Conservation (phyloP, 768 basidiomycete genomes). For the Imleria badia region DNA sequence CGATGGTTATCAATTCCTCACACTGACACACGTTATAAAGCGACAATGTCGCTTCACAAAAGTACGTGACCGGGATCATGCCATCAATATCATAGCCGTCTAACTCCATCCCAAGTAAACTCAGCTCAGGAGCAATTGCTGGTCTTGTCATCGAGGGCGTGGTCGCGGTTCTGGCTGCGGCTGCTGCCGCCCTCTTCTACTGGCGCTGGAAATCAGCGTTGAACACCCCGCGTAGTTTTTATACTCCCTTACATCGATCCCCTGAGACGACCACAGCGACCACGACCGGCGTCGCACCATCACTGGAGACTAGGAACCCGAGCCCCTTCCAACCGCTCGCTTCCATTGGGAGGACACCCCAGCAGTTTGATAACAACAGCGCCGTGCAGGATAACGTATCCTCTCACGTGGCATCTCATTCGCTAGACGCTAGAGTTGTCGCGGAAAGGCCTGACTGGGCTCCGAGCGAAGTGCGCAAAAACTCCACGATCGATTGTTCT, state of each 20-base stretch:
- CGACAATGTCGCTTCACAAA: not conserved
- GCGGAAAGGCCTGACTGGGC: not conserved
- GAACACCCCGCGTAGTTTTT: not conserved
- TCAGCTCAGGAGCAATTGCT: slow-evolving; percentile 24
- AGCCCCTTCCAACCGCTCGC: not conserved
- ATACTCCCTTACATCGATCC: slow-evolving; percentile 3
- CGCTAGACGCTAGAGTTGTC: not conserved
- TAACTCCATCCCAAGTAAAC: slow-evolving; percentile 10
- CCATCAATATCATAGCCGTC: not conserved
- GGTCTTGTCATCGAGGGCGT: slow-evolving; percentile 20
- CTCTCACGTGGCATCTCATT: not conserved
- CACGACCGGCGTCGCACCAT: slow-evolving; percentile 6
- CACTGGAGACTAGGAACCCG: not conserved
- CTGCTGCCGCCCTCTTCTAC: slow-evolving; percentile 20
- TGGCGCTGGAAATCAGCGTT: slow-evolving; percentile 21
- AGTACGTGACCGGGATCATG: slow-evolving; percentile 10
- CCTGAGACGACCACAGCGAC: slow-evolving; percentile 2
- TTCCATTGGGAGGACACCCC: not conserved
- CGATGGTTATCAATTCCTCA: not conserved
- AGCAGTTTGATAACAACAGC: not conserved
- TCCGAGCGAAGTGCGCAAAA: slow-evolving; percentile 11
- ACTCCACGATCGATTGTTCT: not conserved
- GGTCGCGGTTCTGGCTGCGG: slow-evolving; percentile 14
- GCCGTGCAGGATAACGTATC: not conserved
- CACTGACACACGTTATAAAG: not conserved